These are phyloP conservation scores for Candida succiphila DNA, from an alignment of 805 yeast species.

Conservation along the genomic window DNA sequence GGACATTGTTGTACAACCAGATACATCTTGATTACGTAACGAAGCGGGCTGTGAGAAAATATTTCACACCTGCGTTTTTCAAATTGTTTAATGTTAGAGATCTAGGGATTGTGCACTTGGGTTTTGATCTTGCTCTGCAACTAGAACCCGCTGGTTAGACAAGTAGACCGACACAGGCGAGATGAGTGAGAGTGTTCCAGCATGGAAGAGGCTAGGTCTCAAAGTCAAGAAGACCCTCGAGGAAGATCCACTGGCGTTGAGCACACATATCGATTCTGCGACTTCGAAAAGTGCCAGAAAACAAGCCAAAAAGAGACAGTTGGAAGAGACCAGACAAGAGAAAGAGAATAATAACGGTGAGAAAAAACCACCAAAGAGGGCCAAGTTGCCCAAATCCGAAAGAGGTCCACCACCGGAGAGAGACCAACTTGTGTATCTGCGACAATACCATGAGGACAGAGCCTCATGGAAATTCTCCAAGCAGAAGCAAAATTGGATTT, in stretches of 20 bases:
- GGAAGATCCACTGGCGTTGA: constrained; percentile 33
- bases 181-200: constrained; percentile 37
- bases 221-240: constrained; percentile 39
- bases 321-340: constrained; percentile 6
- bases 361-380: constrained; percentile 64
- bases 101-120: no score
- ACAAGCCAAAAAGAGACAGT: constrained; percentile 27
- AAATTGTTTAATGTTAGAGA: no score
- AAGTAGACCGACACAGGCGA: no score
- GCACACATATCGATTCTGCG: constrained; percentile 33
- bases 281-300: constrained; percentile 30
- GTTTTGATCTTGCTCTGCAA: no score
- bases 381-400: constrained; percentile 57
- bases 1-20: no score
- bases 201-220: constrained; percentile 76
- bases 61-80: no score
- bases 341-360: constrained; percentile 15
- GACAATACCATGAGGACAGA: constrained; percentile 44
- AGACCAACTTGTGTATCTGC: constrained; percentile 61
- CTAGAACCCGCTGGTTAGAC: no score
- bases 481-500: constrained; percentile 80
- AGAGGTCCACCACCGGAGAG: constrained; percentile 66
- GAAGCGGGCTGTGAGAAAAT: no score
- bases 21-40: no score
- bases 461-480: constrained; percentile 76